Evolutionary conservation across 805 yeast species (phyloP).

Genomic region (Myxozyma sirexii): DNA sequence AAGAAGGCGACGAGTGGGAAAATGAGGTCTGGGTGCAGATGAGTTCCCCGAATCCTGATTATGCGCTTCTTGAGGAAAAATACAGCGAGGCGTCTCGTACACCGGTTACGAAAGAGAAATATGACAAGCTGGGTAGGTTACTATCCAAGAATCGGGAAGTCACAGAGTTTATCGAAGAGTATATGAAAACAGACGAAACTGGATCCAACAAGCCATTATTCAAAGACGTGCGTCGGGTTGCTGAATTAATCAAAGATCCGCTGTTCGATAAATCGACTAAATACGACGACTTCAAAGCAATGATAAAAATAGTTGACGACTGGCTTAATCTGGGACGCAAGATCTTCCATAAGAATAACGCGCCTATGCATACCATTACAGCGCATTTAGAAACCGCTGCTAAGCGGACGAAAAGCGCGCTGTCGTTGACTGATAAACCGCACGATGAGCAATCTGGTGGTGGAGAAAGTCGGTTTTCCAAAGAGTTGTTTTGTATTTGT

Average conservation of each 20-base stretch:
- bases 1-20: conserved; percentile 38
- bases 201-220: conserved; percentile 43
- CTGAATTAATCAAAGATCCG: conserved; percentile 36
- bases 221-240: conserved; percentile 38
- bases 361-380: conserved; percentile 41
- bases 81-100: conserved; percentile 35
- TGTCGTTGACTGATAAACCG: conserved; percentile 30
- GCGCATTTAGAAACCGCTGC: conserved; percentile 38
- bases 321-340: conserved; percentile 46
- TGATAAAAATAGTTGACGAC: conserved; percentile 41
- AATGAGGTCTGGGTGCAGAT: conserved; percentile 32
- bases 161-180: conserved; percentile 19
- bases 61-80: conserved; percentile 21
- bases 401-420: conserved; percentile 35
- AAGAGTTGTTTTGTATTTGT: conserved; percentile 47
- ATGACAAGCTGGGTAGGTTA: conserved; percentile 29
- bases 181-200: conserved; percentile 38
- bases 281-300: conserved; percentile 33
- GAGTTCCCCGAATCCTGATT: conserved; percentile 10
- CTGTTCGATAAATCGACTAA: conserved; percentile 23
- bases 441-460: background rate
- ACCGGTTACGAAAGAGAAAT: conserved; percentile 31
- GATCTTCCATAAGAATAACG: conserved; percentile 45
- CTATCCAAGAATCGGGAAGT: conserved; percentile 28
- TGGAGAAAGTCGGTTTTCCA: background rate